phyloP scores from a whole-genome alignment of 108 stramenopile genomes.

The Cyclotella kingstonii region DNA sequence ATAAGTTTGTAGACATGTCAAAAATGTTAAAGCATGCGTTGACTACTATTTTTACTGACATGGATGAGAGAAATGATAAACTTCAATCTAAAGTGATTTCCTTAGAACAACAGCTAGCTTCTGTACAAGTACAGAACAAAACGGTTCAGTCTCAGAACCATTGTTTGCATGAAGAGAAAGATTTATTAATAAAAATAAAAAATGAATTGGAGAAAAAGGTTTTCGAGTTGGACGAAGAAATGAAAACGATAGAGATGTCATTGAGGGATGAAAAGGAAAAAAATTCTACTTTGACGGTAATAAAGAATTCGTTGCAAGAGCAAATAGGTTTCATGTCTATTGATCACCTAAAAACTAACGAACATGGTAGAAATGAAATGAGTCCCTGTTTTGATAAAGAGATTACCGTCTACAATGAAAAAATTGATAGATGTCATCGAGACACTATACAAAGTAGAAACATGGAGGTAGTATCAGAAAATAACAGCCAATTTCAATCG shows the following conservation, averaged over 20 bases:
- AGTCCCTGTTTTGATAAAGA: no score
- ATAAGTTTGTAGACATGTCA: no score
- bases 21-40: slow-evolving; percentile 17
- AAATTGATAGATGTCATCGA: slow-evolving; percentile 5
- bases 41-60: slow-evolving; percentile 11
- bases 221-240: slow-evolving; percentile 21
- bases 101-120: slow-evolving; percentile 20
- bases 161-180: slow-evolving; percentile 20
- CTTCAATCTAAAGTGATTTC: slow-evolving; percentile 12
- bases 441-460: slow-evolving; percentile 11
- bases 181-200: slow-evolving; percentile 16
- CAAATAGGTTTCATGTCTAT: slow-evolving; percentile 19
- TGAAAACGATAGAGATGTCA: slow-evolving; percentile 9
- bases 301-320: slow-evolving; percentile 44
- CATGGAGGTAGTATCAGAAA: slow-evolving; percentile 9
- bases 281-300: slow-evolving; percentile 33
- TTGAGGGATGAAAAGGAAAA: slow-evolving; percentile 35
- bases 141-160: slow-evolving; percentile 29
- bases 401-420: slow-evolving; percentile 50
- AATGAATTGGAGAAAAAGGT: slow-evolving; percentile 24
- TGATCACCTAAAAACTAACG: not conserved
- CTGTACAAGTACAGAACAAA: slow-evolving; percentile 22
- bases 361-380: no score
- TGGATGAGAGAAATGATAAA: slow-evolving; percentile 17
- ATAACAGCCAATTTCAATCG: slow-evolving; percentile 16